Evolutionary conservation across 2,329 filamentous ascomycete species (phyloP).

Genomic region (Clarireedia monteithiana): DNA sequence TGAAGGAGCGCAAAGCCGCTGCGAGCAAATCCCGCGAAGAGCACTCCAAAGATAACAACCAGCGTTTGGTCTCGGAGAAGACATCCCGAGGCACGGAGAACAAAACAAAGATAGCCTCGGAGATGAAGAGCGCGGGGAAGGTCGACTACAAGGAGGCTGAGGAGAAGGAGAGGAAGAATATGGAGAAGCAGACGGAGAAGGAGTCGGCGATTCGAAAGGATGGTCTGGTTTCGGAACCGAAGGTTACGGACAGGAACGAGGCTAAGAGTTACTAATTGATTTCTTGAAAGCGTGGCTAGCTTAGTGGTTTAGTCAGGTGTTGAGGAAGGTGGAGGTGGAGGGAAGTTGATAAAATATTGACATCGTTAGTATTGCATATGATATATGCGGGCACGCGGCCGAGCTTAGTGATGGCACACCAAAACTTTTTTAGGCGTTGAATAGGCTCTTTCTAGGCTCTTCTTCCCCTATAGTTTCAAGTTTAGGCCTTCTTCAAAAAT

Average conservation of each 20-base stretch:
- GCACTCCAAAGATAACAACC: not conserved
- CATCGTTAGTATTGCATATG: too few relatives aligned
- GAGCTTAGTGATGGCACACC: too few relatives aligned
- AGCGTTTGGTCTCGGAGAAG: constrained; percentile 1
- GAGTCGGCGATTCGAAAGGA: constrained; percentile 7
- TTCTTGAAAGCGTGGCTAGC: not conserved
- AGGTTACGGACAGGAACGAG: not conserved
- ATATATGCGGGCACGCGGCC: too few relatives aligned
- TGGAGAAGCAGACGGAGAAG: constrained; percentile 10
- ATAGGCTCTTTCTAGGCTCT: too few relatives aligned
- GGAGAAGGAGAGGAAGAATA: constrained; percentile 11
- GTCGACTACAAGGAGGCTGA: constrained; percentile 13
- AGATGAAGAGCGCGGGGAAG: constrained; percentile 32
- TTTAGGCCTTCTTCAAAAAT: too few relatives aligned
- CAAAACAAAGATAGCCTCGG: constrained; percentile 30
- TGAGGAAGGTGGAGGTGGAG: too few relatives aligned
- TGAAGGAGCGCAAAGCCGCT: constrained; percentile 47
- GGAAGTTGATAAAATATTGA: too few relatives aligned
- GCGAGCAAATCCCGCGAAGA: constrained; percentile 27
- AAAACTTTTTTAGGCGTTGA: too few relatives aligned
- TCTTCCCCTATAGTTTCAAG: too few relatives aligned
- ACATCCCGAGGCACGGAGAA: constrained; percentile 49
- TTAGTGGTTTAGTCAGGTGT: too few relatives aligned
- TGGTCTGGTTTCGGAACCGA: not conserved
- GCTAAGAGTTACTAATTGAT: not conserved